A percentile compares a stretch with the other conserved stretches of the same genome.
Evolutionary conservation across 495 filamentous ascomycete species (phyloP).

Genomic region (Hyaloscypha variabilis): DNA sequence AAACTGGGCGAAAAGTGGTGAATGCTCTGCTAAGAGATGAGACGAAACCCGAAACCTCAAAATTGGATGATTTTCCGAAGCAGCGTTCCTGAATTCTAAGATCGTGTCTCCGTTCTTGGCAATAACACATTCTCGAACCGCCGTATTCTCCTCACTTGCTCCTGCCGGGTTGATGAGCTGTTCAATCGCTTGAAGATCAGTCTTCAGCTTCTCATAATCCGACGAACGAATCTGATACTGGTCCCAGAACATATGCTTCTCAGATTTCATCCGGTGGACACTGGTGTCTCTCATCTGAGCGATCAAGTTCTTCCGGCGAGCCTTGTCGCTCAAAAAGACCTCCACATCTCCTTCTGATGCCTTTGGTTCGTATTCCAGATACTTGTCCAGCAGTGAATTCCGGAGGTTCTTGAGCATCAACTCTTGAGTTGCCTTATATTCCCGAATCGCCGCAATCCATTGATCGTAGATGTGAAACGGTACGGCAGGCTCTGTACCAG

Average conservation of each 20-base stretch:
- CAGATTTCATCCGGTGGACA: conserved; percentile 36
- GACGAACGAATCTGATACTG: conserved; percentile 27
- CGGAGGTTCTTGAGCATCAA: conserved; percentile 33
- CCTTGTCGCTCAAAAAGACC: conserved; percentile 32
- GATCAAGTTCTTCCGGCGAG: conserved; percentile 30
- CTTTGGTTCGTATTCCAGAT: conserved; percentile 36
- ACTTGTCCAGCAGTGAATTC: conserved; percentile 32
- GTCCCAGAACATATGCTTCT: conserved; percentile 34
- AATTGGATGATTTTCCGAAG: conserved; percentile 30
- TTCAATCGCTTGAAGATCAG: conserved; percentile 24
- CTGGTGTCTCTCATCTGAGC: conserved; percentile 37
- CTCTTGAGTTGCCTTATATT: conserved; percentile 37
- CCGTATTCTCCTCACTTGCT: conserved; percentile 9
- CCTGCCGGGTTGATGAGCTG: conserved; percentile 15
- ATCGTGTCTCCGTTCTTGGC: conserved; percentile 37
- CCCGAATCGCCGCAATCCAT: conserved; percentile 34
- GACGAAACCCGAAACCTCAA: conserved; percentile 43
- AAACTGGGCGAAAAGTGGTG: conserved; percentile 41
- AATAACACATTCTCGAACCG: conserved; percentile 27
- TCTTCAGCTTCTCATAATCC: conserved; percentile 29
- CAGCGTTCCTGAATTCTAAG: conserved; percentile 40
- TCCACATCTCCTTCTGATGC: conserved; percentile 32
- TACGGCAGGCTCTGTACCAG: conserved; percentile 11
- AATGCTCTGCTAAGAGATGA: conserved; percentile 39
- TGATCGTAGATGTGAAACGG: conserved; percentile 25